Conservation (phyloP, 768 basidiomycete species). For the Boletus rufocinnamomeus region DNA sequence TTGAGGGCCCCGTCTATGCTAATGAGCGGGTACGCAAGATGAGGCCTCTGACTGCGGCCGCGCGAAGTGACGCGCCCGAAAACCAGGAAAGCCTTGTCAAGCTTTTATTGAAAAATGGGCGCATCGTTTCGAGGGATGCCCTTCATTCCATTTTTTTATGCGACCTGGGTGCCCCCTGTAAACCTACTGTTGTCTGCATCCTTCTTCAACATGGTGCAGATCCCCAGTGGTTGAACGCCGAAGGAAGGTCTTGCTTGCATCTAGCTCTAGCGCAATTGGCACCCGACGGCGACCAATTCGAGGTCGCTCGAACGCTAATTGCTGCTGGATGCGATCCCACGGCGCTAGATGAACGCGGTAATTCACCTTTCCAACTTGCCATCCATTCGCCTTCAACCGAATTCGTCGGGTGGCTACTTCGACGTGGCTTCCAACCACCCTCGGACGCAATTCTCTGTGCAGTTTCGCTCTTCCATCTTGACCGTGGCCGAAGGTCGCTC, state of each 20-base stretch:
- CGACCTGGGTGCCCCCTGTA: background rate
- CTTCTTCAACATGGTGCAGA: background rate
- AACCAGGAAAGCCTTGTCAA: background rate
- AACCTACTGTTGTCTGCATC: background rate
- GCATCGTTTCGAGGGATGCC: background rate
- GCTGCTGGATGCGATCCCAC: background rate
- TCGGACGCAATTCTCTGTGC: background rate
- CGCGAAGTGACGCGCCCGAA: background rate
- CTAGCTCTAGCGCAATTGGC: background rate
- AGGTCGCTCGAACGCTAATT: background rate
- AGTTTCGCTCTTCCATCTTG: background rate
- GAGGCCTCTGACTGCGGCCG: background rate
- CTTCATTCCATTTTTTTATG: background rate
- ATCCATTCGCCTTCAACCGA: background rate
- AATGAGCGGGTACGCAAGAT: background rate
- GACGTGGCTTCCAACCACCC: background rate
- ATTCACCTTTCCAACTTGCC: background rate
- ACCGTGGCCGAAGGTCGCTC: too few relatives aligned
- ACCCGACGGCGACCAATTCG: too few relatives aligned
- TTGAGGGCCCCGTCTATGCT: too few relatives aligned
- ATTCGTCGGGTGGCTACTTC: background rate
- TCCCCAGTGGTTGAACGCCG: background rate
- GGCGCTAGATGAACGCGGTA: background rate
- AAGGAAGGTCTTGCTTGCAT: background rate
- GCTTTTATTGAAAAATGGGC: background rate